phyloP scores from a whole-genome alignment of 2,329 filamentous ascomycete species.

The Ophiostoma perfectum region DNA sequence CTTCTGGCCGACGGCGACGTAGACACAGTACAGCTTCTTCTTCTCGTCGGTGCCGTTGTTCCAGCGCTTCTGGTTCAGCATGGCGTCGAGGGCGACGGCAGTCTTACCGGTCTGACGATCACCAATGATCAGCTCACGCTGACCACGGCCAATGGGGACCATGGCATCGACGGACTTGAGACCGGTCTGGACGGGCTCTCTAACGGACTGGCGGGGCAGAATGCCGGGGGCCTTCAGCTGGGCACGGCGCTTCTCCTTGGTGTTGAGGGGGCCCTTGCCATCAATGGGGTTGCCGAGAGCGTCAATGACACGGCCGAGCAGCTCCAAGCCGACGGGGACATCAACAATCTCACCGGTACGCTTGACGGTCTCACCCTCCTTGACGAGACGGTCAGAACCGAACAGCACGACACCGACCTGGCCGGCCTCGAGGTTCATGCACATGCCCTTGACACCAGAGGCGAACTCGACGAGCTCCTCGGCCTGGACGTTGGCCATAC shows the following conservation, averaged over 20 bases:
- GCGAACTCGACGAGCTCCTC: slow-evolving; percentile 99
- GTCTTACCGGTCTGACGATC: slow-evolving; percentile 99
- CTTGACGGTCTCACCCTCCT: slow-evolving; percentile 99
- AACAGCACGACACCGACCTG: slow-evolving; percentile 99
- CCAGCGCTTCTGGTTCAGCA: slow-evolving; percentile 99
- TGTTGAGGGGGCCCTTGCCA: slow-evolving; percentile 95
- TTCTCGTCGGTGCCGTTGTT: slow-evolving; percentile 79
- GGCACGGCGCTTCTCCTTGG: slow-evolving; percentile 87
- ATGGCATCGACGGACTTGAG: slow-evolving; percentile 99
- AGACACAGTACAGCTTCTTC: slow-evolving; percentile 99
- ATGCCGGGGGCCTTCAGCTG: slow-evolving; percentile 99
- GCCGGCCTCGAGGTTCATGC: slow-evolving; percentile 99
- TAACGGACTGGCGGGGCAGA: slow-evolving; percentile 93
- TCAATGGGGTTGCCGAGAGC: slow-evolving; percentile 99
- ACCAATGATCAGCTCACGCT: slow-evolving; percentile 99
- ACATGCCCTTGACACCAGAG: slow-evolving; percentile 99
- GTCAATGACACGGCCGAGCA: slow-evolving; percentile 97
- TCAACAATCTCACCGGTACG: slow-evolving; percentile 99
- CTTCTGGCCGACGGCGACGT: slow-evolving; percentile 99
- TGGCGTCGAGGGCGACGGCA: slow-evolving; percentile 93
- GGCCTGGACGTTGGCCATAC: slow-evolving; percentile 99
- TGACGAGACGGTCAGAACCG: slow-evolving; percentile 99
- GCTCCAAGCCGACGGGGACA: slow-evolving; percentile 83
- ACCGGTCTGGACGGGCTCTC: slow-evolving; percentile 98
- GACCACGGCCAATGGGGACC: slow-evolving; percentile 99